Conservation (phyloP, 139 green algal genomes). For the Yamagishiella unicocca region DNA sequence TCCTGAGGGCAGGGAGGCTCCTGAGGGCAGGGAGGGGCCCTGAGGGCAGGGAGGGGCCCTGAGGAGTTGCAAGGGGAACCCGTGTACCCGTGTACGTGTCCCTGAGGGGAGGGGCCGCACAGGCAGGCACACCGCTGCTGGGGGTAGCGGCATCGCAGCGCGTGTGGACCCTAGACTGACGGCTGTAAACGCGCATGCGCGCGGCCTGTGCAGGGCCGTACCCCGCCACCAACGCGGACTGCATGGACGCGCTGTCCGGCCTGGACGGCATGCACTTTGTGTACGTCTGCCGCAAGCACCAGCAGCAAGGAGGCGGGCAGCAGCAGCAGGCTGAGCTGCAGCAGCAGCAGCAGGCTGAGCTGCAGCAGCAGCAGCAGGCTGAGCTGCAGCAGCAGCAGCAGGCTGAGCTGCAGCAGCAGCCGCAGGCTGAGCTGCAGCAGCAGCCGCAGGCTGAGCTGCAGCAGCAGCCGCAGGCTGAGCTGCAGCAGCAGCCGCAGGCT, state of each 20-base stretch:
- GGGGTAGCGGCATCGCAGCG: no score
- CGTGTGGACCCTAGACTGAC: no score
- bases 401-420: background rate
- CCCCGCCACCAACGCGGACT: constrained; percentile 40
- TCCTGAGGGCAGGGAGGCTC: no score
- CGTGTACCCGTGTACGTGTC: no score
- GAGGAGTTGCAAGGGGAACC: no score
- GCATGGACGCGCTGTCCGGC: constrained; percentile 42
- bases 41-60: no score
- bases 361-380: background rate
- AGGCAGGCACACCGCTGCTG: no score
- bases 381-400: background rate
- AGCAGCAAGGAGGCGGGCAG: background rate
- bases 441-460: background rate
- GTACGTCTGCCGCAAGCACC: constrained; percentile 45
- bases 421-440: background rate
- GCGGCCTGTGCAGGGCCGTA: constrained; percentile 36
- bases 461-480: background rate
- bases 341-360: background rate
- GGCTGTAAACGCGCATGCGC: no score
- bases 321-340: background rate
- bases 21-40: no score
- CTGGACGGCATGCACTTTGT: constrained; percentile 48
- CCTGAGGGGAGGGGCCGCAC: no score
- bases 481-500: background rate